Evolutionary conservation across 1,284 basidiomycete genomes (phyloP).

Genomic region (Puccinia coronata): DNA sequence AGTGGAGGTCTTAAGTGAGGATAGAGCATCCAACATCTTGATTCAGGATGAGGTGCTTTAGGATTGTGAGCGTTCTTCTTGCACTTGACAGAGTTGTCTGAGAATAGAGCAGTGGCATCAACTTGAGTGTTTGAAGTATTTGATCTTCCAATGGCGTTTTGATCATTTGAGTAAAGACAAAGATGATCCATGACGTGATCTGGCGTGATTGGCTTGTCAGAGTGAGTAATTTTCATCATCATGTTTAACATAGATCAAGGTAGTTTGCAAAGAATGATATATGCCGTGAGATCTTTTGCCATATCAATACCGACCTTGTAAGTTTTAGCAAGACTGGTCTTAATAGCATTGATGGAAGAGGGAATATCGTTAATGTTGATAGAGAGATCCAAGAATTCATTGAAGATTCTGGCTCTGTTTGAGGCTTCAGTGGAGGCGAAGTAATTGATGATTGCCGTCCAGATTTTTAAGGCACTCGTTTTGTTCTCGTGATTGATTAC

Average conservation of each 20-base stretch:
- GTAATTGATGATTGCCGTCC: not conserved
- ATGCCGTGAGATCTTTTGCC: not conserved
- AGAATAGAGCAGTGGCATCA: not conserved
- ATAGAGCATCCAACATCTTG: not conserved
- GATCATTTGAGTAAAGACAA: not conserved
- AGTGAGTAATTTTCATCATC: not conserved
- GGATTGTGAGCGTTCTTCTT: not conserved
- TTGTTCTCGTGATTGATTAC: not conserved
- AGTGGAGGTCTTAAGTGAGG: not conserved
- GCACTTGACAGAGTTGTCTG: not conserved
- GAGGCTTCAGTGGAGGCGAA: not conserved
- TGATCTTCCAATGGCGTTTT: not conserved
- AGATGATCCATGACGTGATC: not conserved
- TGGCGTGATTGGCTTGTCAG: not conserved
- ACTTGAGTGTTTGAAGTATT: not conserved
- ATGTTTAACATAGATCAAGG: not conserved
- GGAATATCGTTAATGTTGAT: not conserved
- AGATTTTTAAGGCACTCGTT: not conserved
- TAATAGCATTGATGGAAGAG: not conserved
- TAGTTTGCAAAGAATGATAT: not conserved
- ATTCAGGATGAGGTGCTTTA: not conserved
- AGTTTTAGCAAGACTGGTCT: not conserved
- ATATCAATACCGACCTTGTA: not conserved
- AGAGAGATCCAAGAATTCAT: not conserved
- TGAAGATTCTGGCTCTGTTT: not conserved